Evolutionary conservation across 495 filamentous ascomycete genomes (phyloP), one percentile per base, ranked within the genome.

Genomic region (Rusavskia elegans): DNA sequence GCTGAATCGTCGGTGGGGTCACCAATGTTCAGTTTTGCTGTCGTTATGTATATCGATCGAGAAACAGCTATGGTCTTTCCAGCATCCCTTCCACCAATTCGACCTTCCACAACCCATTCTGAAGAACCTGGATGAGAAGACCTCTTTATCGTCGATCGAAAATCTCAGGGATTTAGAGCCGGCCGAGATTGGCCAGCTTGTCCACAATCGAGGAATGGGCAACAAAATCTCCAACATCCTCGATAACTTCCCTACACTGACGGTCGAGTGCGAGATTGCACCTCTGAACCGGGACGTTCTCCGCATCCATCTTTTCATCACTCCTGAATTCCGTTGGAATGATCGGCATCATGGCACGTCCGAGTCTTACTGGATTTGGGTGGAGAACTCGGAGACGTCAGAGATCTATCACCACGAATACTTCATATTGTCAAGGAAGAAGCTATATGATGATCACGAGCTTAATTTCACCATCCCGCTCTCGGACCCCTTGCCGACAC

Each of bases 321-420:
- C 81, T 4, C 85, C 93, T 0, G 89, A 97, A 23, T 99, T 97
- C 64, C 75, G 71, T 13, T 99, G 92, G 92, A 95, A 95, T 55
- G 93, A 99, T 56, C 81, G 81, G n/a, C 76, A 95, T 48, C 87
- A 99, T 64, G 93, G 93, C 2, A 83, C 79, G 5, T 95, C 90
- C 2, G 92, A 99, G 61, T 89, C 87, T 19, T 99, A 92, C 67
- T 97, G 89, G 80, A 82, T 97, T 46, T 97, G 93, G 93, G 90
- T 97, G 16, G 92, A 99, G 66, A 94, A 97, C 61, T 96, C 90
- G 0, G 93, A 97, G 59, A 95, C 89, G 0, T 90, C 86, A 1
- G 89, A 97, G 63, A 96, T 99, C 37, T 99, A 94, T 58, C 92
- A 99, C 60, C 87, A 95, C 53, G 92, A 99, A 64, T 95, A 84